Evolutionary conservation across 305 asterid species (phyloP), one percentile per base, ranked within the genome.

Genomic region (Nicotiana rustica): DNA sequence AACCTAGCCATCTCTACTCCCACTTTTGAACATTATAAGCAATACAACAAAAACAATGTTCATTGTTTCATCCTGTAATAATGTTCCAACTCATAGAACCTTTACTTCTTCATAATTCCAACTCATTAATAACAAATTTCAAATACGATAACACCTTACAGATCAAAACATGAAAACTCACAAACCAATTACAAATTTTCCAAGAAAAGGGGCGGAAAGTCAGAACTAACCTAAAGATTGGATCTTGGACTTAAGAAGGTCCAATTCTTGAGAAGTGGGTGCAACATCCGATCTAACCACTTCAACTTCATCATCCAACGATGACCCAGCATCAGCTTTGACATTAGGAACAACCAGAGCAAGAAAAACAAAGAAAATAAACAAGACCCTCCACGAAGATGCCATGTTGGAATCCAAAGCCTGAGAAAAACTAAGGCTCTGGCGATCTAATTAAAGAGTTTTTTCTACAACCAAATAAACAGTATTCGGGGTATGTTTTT

Each of bases 201-300:
- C 61, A 81, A 33, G 71, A 87, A 85, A 64, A 82, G 33, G 18
- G 56, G 35, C 66, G 57, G 71, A 73, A 77, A 66, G 44, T 15
- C 14, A 68, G 7, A 69, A 87, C 89, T 84, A 77, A 92, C 96
- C 97, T 41, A 93, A 92, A 55, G 69, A 38, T 15, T 80, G 91
- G 88, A 93, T 92, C 93, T 87, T 90, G 41, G 92, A 89, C 75
- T 87, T 87, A 36, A 93, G 88, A 65, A 82, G 85, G 67, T 87
- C 91, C 62, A 91, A 78, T 71, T 86, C 67, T 69, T 83, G 67
- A 31, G 87, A 84, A 83, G 86, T 93, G 12, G 79, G 21, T 41
- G 10, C 49, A 81, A 81, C 87, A 71, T 86, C 89, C 67, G 93
- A 89, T 85, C 90, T 82, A 38, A 67, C 60, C 17, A 52, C 79